A percentile compares a stretch with the other conserved stretches of the same genome.
phyloP scores from a whole-genome alignment of 2,329 filamentous ascomycete species.

The Stachybotrys chartarum region DNA sequence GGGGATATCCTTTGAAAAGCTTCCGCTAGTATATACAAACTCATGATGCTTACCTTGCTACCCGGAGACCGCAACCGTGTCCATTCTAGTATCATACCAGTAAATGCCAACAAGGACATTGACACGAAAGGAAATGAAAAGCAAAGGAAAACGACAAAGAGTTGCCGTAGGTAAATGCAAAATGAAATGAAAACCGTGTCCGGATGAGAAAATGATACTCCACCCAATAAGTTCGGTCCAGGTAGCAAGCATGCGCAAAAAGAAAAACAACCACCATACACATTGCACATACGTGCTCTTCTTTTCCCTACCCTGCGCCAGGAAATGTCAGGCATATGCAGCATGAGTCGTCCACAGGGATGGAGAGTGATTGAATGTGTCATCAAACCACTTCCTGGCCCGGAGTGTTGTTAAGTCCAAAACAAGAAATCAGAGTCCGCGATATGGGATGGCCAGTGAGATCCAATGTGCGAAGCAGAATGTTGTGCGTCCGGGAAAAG shows the following conservation, averaged over 20 bases:
- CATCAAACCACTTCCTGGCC: neutral
- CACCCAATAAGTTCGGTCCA: constrained; percentile 19
- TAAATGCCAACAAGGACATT: neutral
- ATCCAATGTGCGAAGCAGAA: neutral
- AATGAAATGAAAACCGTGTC: constrained; percentile 17
- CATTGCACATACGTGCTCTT: constrained; percentile 13
- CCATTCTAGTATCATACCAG: constrained; percentile 18
- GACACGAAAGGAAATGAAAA: neutral
- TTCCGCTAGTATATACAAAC: constrained; percentile 47
- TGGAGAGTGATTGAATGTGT: neutral
- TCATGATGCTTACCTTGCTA: constrained; percentile 46
- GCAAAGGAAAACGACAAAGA: constrained; percentile 10
- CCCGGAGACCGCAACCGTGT: constrained; percentile 33
- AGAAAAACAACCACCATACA: constrained; percentile 14
- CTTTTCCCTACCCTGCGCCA: constrained; percentile 23
- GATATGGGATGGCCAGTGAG: neutral
- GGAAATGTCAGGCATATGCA: constrained; percentile 20
- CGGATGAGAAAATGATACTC: constrained; percentile 22
- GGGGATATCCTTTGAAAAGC: constrained; percentile 27
- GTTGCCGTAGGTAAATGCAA: neutral
- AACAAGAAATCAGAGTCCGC: neutral
- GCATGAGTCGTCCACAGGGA: constrained; percentile 21
- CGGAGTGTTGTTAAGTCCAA: neutral
- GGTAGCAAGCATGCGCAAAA: constrained; percentile 20
- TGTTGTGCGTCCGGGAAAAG: constrained; percentile 1